Conservation (phyloP, 805 yeast genomes). For the Komagataella pseudopastoris region DNA sequence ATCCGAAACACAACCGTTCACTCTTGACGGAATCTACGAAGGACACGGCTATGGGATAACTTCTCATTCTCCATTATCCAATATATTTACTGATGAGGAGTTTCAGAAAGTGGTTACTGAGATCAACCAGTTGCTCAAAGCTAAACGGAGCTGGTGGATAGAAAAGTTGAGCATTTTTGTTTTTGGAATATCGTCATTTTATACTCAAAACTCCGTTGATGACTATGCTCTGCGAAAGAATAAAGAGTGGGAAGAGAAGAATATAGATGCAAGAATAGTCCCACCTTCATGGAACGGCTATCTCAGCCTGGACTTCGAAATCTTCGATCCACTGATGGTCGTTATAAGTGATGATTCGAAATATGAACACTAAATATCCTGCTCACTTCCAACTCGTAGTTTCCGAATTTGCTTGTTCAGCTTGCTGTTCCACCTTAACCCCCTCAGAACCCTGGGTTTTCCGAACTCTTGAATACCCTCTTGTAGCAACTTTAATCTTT, state of each 20-base stretch:
- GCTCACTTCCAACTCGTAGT: not conserved
- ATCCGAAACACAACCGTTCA: constrained; percentile 2
- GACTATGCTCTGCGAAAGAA: not conserved
- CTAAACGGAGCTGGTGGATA: constrained; percentile 19
- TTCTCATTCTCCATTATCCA: constrained; percentile 37
- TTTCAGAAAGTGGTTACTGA: constrained; percentile 24
- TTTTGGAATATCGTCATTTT: not conserved
- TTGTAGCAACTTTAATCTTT: constrained; percentile 13
- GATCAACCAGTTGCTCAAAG: constrained; percentile 27
- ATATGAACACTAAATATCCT: not conserved
- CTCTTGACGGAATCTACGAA: constrained; percentile 22
- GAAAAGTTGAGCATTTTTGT: constrained; percentile 25
- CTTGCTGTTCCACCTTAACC: constrained; percentile 20
- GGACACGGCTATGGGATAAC: constrained; percentile 35
- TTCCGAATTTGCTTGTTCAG: constrained; percentile 3
- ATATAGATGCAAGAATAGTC: constrained; percentile 23
- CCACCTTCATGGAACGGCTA: constrained; percentile 41
- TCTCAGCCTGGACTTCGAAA: constrained; percentile 41
- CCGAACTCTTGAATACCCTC: constrained; percentile 10
- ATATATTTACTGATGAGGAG: constrained; percentile 22
- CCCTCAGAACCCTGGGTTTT: constrained; percentile 14
- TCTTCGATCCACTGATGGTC: constrained; percentile 24
- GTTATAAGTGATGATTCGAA: not conserved
- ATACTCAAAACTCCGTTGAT: not conserved
- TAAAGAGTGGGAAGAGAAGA: constrained; percentile 23